Base-by-base conservation (phyloP, 2,329 filamentous ascomycete genomes). In the Paradendryphiella salina region DNA sequence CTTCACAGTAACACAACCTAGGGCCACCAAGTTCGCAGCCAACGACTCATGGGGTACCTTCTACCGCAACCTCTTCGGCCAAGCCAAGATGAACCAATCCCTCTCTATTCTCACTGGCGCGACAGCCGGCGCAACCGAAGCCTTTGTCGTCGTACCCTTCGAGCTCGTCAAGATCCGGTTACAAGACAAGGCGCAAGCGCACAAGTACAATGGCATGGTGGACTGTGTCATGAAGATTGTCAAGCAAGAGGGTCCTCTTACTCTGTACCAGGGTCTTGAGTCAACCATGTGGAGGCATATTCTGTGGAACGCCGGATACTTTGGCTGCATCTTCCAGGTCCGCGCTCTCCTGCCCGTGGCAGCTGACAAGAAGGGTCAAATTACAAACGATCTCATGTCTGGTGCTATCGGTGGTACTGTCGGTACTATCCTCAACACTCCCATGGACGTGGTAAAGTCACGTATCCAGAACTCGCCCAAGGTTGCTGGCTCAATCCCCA, bases 11-110 rank as follows among this genome's bases (percentile, higher is more conserved):
- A 61, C 54, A 31, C 20, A 18, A 29, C 23, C 33, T 53, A 83
- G 91, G 78, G 93, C 93, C 35, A 97, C 90, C 79, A 99, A 99
- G 77, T 99, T 99, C 77, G 93, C 94, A 38, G 94, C 94, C 77
- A 99, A 99, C 77, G 94, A 99, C 74, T 90, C 93, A 74, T 99
- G 94, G 94, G 94, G 94, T 67, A 85, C 91, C 76, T 83, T 96
- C 77, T 99, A 96, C 81, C 89, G 91, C 72, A 87, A 88, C 63
- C 73, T 88, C 42, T 97, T 99, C 72, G 90, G 89, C 61, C 81
- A 88, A 48, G 76, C 84, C 49, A 89, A 96, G 79, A 94, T 95
- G 86, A 97, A 83, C 70, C 94, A 99, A 78, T 84, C 85, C 1
- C 84, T 99, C 52, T 96, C 94, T 18, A 84, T 96, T 60, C 84